Conservation (phyloP, 2,329 filamentous ascomycete genomes). For the Stenocarpella maydis region DNA sequence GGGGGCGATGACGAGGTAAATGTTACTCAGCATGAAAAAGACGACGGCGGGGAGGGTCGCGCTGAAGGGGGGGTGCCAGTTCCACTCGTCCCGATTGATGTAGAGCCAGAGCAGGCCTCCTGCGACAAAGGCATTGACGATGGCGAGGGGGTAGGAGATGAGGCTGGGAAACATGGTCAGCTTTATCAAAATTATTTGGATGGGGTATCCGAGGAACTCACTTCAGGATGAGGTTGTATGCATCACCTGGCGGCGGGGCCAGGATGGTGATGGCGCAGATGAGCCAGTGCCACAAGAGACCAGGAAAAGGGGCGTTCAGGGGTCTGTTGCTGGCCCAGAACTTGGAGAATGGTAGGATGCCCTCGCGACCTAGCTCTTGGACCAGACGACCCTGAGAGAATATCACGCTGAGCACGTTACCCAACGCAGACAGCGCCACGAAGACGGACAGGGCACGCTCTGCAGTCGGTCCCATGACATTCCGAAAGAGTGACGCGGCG, state of each 20-base stretch:
- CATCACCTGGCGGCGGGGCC: slow-evolving; percentile 69
- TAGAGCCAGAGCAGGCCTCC: slow-evolving; percentile 66
- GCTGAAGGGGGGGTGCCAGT: slow-evolving; percentile 66
- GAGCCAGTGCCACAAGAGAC: slow-evolving; percentile 73
- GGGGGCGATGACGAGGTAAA: slow-evolving; percentile 65
- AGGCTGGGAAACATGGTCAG: not conserved
- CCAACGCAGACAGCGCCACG: slow-evolving; percentile 72
- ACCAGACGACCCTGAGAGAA: slow-evolving; percentile 67
- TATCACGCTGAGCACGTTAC: slow-evolving; percentile 77
- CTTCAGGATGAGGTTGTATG: slow-evolving; percentile 78
- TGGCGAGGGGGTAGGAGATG: slow-evolving; percentile 11
- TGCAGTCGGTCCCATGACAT: slow-evolving; percentile 65
- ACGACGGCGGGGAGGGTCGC: slow-evolving; percentile 69
- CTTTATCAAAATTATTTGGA: not conserved
- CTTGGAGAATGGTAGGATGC: slow-evolving; percentile 46
- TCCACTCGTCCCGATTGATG: slow-evolving; percentile 56
- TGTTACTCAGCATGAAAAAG: slow-evolving; percentile 60
- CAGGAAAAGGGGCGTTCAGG: slow-evolving; percentile 72
- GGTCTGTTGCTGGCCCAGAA: slow-evolving; percentile 70
- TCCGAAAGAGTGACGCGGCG: slow-evolving; percentile 72
- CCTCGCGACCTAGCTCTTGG: slow-evolving; percentile 28
- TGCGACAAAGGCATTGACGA: slow-evolving; percentile 70
- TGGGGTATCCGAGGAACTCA: not conserved
- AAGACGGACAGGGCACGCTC: slow-evolving; percentile 31
- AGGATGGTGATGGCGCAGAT: slow-evolving; percentile 73